A percentile compares a stretch with the other conserved stretches of the same genome.
Conservation (phyloP, 495 filamentous ascomycete species). For the Aspergillus indologenus region DNA sequence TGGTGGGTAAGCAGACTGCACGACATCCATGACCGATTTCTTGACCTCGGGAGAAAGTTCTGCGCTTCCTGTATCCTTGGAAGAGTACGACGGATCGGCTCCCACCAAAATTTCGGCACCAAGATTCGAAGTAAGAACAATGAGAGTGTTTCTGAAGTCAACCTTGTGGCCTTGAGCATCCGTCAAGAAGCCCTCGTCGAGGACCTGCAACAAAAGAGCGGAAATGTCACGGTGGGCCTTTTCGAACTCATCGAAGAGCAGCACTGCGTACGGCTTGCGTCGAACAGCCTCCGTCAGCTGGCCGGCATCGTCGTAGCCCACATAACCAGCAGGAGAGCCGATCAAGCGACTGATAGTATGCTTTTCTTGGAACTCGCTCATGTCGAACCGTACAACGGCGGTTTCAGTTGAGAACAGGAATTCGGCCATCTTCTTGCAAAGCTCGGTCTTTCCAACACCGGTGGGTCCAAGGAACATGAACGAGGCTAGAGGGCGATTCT, state of each 20-base stretch:
- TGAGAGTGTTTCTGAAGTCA: conserved; percentile 93
- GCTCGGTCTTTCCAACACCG: conserved; percentile 93
- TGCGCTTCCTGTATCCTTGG: conserved; percentile 53
- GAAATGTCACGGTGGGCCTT: conserved; percentile 96
- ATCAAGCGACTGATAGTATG: conserved; percentile 93
- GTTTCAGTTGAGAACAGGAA: conserved; percentile 91
- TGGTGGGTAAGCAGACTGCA: conserved; percentile 72
- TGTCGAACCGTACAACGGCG: conserved; percentile 92
- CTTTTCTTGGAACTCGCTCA: conserved; percentile 97
- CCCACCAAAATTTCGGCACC: conserved; percentile 52
- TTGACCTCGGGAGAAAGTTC: conserved; percentile 70
- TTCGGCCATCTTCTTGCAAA: conserved; percentile 91
- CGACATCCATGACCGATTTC: conserved; percentile 83
- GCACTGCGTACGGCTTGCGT: conserved; percentile 90
- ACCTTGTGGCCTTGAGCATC: conserved; percentile 94
- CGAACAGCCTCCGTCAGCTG: conserved; percentile 95
- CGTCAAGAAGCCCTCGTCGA: conserved; percentile 95
- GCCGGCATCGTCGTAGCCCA: conserved; percentile 95
- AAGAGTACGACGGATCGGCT: conserved; percentile 37
- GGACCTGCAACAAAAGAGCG: conserved; percentile 86
- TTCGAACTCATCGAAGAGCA: conserved; percentile 96
- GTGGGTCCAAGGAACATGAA: conserved; percentile 99
- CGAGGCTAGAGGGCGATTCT: conserved; percentile 85
- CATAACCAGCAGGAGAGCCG: conserved; percentile 87
- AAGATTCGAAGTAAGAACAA: conserved; percentile 93